Conservation (phyloP, 2,329 filamentous ascomycete genomes). For the Colletotrichum shisoi region DNA sequence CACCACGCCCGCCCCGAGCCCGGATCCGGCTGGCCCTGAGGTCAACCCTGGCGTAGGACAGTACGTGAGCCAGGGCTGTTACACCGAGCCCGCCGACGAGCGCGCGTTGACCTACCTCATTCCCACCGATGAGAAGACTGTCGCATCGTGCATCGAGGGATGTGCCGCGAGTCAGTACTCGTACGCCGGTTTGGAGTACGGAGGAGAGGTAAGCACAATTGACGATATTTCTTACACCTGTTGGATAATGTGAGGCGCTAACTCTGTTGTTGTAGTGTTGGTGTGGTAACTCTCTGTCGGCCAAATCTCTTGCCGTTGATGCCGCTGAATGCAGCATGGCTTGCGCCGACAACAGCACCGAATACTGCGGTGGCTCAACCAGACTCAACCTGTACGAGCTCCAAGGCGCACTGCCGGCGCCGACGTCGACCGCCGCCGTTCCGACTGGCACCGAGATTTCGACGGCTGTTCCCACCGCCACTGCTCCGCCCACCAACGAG, state of each 20-base stretch:
- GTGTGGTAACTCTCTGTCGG: constrained; percentile 47
- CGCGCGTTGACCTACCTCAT: constrained; percentile 41
- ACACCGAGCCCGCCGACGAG: constrained; percentile 41
- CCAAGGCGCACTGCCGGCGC: constrained; percentile 16
- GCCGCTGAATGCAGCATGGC: constrained; percentile 48
- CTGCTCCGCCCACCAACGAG: constrained; percentile 35
- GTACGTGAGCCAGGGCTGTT: constrained; percentile 36
- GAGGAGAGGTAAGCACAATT: constrained; percentile 47
- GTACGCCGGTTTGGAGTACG: constrained; percentile 52
- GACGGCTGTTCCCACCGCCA: not conserved
- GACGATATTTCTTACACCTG: not conserved
- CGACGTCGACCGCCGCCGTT: constrained; percentile 13
- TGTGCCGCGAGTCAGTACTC: constrained; percentile 45
- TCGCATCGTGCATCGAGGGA: constrained; percentile 43
- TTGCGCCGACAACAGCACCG: constrained; percentile 49
- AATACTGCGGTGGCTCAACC: constrained; percentile 49
- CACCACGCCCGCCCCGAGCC: constrained; percentile 40
- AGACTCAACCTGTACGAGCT: constrained; percentile 51
- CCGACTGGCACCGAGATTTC: constrained; percentile 8
- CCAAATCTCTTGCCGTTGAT: constrained; percentile 45
- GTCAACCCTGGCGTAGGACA: constrained; percentile 52
- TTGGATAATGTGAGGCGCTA: not conserved
- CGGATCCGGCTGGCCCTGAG: constrained; percentile 41
- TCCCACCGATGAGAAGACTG: constrained; percentile 40
- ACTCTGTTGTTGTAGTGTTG: constrained; percentile 45